These are phyloP conservation scores for Pseudocercospora eumusae DNA, from an alignment of 2,329 filamentous ascomycete species.

Conservation along the genomic window DNA sequence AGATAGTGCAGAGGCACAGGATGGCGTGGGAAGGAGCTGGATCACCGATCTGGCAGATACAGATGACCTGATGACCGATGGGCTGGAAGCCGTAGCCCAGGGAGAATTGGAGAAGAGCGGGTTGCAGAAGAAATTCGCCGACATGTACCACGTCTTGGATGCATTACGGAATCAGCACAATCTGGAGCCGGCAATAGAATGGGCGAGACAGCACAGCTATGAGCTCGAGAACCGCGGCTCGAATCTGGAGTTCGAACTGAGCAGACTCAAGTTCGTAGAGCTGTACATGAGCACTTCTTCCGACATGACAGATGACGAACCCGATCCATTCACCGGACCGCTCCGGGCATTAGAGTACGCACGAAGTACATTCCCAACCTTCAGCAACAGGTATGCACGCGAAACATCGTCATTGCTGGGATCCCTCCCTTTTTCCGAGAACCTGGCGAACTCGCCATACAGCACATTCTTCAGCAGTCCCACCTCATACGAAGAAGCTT, in stretches of 20 bases:
- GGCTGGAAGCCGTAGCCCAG: constrained; percentile 22
- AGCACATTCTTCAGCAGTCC: constrained; percentile 72
- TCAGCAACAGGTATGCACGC: constrained; percentile 70
- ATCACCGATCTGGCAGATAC: constrained; percentile 29
- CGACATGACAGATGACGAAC: constrained; percentile 50
- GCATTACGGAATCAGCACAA: constrained; percentile 71
- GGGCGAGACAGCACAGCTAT: constrained; percentile 72
- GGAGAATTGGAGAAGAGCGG: constrained; percentile 38
- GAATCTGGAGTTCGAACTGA: constrained; percentile 93
- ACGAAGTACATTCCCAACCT: constrained; percentile 69
- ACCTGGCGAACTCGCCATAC: constrained; percentile 77
- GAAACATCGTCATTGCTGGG: constrained; percentile 81
- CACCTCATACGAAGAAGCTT: constrained; percentile 77
- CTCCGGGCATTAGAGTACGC: constrained; percentile 74
- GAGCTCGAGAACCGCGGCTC: constrained; percentile 79
- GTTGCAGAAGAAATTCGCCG: constrained; percentile 77
- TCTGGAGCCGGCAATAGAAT: constrained; percentile 79
- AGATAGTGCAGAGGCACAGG: constrained; percentile 8
- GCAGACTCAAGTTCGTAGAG: constrained; percentile 85
- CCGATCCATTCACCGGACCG: constrained; percentile 55
- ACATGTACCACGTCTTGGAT: constrained; percentile 88
- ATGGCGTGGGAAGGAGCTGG: constrained; percentile 25
- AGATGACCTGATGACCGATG: constrained; percentile 26
- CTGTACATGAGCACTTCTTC: constrained; percentile 61
- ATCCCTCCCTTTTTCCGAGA: constrained; percentile 76